Evolutionary conservation across 495 filamentous ascomycete genomes (phyloP).

Genomic region (Lasiosphaeriaceae sp.): DNA sequence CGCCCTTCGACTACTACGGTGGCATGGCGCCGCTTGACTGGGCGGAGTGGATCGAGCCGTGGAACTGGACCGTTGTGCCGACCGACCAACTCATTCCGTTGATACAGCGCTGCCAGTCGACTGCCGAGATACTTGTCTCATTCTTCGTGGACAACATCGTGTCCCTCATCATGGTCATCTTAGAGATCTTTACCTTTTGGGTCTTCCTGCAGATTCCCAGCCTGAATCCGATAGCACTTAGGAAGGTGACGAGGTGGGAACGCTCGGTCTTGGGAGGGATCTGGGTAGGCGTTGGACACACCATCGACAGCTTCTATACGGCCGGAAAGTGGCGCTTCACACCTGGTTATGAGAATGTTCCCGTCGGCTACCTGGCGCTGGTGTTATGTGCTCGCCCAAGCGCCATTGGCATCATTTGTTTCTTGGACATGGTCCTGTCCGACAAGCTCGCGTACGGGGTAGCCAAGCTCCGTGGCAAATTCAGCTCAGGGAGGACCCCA

Average conservation of each 20-base stretch:
- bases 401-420: neutral
- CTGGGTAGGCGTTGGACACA: neutral
- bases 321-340: neutral
- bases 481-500: neutral
- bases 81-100: neutral
- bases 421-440: neutral
- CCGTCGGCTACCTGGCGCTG: neutral
- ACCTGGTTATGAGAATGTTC: neutral
- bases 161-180: neutral
- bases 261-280: neutral
- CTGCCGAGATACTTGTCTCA: neutral
- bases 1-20: slow-evolving; percentile 6
- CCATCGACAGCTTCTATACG: neutral
- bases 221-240: neutral
- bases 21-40: slow-evolving; percentile 7
- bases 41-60: slow-evolving; percentile 8
- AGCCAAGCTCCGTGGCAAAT: neutral
- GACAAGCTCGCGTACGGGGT: neutral
- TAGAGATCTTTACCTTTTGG: neutral
- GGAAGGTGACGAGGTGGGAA: neutral
- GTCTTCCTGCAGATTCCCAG: neutral
- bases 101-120: neutral
- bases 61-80: slow-evolving; percentile 10
- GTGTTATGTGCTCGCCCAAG: neutral
- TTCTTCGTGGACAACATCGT: slow-evolving; percentile 1